These are phyloP conservation scores for Hypoxylon lienhwacheense DNA, from an alignment of 495 filamentous ascomycete species.

Conservation along the genomic window DNA sequence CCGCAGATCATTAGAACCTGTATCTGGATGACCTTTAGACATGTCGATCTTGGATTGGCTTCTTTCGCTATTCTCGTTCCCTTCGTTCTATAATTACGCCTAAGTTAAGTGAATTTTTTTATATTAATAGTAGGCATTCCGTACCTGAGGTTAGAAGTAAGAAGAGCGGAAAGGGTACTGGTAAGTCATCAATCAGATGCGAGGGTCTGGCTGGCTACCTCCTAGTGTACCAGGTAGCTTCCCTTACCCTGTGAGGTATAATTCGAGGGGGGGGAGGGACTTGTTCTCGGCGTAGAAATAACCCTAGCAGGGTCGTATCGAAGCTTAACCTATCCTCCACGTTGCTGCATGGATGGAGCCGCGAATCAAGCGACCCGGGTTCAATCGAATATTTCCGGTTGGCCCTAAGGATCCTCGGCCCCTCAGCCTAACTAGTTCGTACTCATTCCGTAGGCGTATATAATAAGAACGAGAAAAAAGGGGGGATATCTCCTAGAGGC, in stretches of 20 bases:
- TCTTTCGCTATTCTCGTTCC: too few species aligned
- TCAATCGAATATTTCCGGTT: conserved; percentile 31
- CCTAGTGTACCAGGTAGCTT: not conserved
- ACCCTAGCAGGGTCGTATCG: conserved; percentile 12
- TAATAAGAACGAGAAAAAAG: conserved; percentile 10
- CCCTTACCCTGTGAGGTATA: conserved; percentile 4
- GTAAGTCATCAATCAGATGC: too few species aligned
- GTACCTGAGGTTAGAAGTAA: too few species aligned
- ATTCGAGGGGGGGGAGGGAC: conserved; percentile 7
- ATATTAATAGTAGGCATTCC: too few species aligned
- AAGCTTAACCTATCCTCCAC: conserved; percentile 28
- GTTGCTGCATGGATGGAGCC: conserved; percentile 33
- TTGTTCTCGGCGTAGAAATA: conserved; percentile 7
- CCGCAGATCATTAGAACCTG: too few species aligned
- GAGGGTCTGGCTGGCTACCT: too few species aligned
- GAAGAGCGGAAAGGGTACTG: too few species aligned
- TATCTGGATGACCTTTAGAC: too few species aligned
- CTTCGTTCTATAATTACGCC: too few species aligned
- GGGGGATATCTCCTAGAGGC: conserved; percentile 2
- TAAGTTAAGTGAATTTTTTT: too few species aligned
- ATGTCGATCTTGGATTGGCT: too few species aligned
- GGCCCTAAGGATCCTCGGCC: conserved; percentile 21
- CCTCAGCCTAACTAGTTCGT: conserved; percentile 15
- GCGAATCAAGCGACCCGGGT: conserved; percentile 23
- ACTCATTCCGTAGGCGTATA: not conserved